These are phyloP conservation scores for Pseudotsuga menziesii DNA, from an alignment of 75 land plant species.

Conservation along the genomic window DNA sequence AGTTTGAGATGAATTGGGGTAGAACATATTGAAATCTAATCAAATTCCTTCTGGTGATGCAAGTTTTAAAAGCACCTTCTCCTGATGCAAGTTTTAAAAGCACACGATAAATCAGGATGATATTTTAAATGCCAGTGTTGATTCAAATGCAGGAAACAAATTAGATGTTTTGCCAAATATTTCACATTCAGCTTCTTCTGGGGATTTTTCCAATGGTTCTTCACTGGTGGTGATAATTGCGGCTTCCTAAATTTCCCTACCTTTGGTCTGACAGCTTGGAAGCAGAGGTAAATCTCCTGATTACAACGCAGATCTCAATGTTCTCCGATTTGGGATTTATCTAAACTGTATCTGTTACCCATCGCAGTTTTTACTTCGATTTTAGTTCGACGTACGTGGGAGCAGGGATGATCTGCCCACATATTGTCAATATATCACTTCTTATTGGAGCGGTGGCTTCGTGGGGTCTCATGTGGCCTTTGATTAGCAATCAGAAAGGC, in stretches of 20 bases:
- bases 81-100: too few relatives aligned
- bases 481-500: constrained; percentile 57
- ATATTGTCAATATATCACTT: constrained; percentile 4
- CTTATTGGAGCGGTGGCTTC: constrained; percentile 3
- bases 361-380: constrained; percentile 7
- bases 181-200: constrained; percentile 77
- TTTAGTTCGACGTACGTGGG: constrained; percentile 17
- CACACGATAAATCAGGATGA: too few relatives aligned
- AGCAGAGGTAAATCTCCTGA: constrained; percentile 17
- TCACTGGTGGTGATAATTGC: constrained; percentile 68
- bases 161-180: constrained; percentile 43
- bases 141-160: neutral
- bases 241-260: constrained; percentile 83
- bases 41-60: too few relatives aligned
- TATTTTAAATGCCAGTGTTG: too few relatives aligned
- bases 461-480: constrained; percentile 79
- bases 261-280: constrained; percentile 75
- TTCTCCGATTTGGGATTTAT: neutral
- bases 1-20: too few relatives aligned
- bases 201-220: constrained; percentile 91
- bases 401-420: constrained; percentile 53
- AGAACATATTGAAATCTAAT: too few relatives aligned
- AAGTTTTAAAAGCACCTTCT: too few relatives aligned
- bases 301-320: neutral
- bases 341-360: neutral